These are phyloP conservation scores for Ocimum tenuiflorum DNA, from an alignment of 257 asterid genomes.

Conservation along the genomic window DNA sequence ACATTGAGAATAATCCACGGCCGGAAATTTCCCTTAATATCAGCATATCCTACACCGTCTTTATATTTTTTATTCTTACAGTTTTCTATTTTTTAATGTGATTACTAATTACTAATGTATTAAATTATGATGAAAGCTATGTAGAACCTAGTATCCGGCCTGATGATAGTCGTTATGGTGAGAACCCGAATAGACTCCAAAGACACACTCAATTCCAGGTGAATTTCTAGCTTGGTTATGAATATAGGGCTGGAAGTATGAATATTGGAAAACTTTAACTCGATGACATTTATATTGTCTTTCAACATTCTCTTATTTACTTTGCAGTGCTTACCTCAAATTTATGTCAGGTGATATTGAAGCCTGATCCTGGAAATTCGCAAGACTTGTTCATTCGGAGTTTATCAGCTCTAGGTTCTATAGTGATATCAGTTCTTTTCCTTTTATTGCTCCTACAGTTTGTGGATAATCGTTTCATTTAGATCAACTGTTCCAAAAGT, in stretches of 20 bases:
- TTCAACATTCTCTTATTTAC: slow-evolving; percentile 23
- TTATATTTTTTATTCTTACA: not conserved
- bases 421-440: slow-evolving; percentile 8
- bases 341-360: slow-evolving; percentile 79
- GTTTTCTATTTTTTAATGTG: slow-evolving; percentile 13
- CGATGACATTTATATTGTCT: slow-evolving; percentile 7
- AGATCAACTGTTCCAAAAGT: not conserved
- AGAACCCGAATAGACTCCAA: slow-evolving; percentile 97
- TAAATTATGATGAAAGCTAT: slow-evolving; percentile 62
- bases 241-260: not conserved
- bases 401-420: slow-evolving; percentile 87
- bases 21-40: not conserved
- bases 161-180: slow-evolving; percentile 98
- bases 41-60: not conserved
- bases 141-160: slow-evolving; percentile 97
- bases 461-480: slow-evolving; percentile 12
- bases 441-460: not conserved
- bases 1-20: not conserved
- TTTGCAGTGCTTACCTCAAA: slow-evolving; percentile 24
- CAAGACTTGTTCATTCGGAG: slow-evolving; percentile 94
- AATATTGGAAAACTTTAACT: not conserved
- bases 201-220: slow-evolving; percentile 98
- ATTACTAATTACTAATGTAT: slow-evolving; percentile 30
- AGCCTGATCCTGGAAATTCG: slow-evolving; percentile 99
- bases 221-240: slow-evolving; percentile 3